Percentiles rank a stretch among this genome's conserved stretches.
These are phyloP conservation scores for Zopfia rhizophila DNA, from an alignment of 2,329 filamentous ascomycete genomes.

Conservation along the genomic window DNA sequence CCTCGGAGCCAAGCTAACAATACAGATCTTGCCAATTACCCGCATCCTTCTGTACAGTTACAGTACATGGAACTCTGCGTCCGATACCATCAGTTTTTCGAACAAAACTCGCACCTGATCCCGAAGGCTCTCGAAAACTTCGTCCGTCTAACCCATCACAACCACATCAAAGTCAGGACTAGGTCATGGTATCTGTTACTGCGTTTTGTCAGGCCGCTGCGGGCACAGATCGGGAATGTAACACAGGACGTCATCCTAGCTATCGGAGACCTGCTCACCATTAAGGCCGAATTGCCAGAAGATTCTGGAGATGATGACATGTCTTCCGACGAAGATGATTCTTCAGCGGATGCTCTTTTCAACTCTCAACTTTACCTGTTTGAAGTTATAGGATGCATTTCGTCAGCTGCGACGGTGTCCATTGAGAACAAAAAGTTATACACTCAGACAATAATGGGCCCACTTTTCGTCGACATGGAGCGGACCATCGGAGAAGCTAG, in stretches of 20 bases:
- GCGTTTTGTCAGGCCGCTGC: constrained; percentile 87
- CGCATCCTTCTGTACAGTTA: constrained; percentile 89
- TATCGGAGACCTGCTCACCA: constrained; percentile 85
- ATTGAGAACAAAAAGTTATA: constrained; percentile 88
- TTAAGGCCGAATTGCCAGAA: constrained; percentile 87
- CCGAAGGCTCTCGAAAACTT: constrained; percentile 91
- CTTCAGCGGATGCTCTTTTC: constrained; percentile 90
- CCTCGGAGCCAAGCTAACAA: constrained; percentile 18
- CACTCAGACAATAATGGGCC: constrained; percentile 86
- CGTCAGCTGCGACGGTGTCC: constrained; percentile 80
- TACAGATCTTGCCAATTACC: constrained; percentile 81
- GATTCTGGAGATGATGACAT: constrained; percentile 88
- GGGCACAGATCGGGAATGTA: constrained; percentile 84
- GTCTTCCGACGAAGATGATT: constrained; percentile 92
- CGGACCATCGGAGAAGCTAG: constrained; percentile 79
- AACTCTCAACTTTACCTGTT: constrained; percentile 92
- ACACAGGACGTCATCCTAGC: constrained; percentile 92
- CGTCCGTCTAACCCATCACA: constrained; percentile 87
- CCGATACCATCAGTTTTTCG: constrained; percentile 92
- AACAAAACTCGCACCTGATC: constrained; percentile 82
- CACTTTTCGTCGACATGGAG: constrained; percentile 90
- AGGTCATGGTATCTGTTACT: constrained; percentile 98
- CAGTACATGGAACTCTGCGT: constrained; percentile 99
- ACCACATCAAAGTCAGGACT: constrained; percentile 85
- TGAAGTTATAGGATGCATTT: constrained; percentile 92